phyloP scores from a whole-genome alignment of 345 rosid species.

The Populus euphratica region DNA sequence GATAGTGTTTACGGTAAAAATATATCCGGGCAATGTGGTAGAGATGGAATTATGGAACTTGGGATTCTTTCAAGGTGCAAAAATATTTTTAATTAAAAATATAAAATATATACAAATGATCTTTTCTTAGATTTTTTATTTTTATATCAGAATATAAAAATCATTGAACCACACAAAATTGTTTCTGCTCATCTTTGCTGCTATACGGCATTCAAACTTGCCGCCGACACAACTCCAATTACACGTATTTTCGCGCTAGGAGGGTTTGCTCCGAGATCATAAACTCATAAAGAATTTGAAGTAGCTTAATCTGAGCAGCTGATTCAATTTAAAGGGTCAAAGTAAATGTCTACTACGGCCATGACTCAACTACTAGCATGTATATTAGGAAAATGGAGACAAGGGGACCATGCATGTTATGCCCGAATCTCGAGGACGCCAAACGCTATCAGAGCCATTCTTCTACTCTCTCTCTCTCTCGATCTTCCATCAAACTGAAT shows the following conservation, averaged over 20 bases:
- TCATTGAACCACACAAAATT: background rate
- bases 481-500: background rate
- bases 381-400: conserved; percentile 22
- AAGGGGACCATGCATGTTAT: conserved; percentile 54
- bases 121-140: no score
- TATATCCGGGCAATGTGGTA: no score
- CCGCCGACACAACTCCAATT: background rate
- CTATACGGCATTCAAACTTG: background rate
- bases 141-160: no score
- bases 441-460: conserved; percentile 15
- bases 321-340: background rate
- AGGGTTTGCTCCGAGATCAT: background rate
- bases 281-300: background rate
- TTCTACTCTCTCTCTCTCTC: background rate
- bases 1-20: no score
- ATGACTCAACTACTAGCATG: background rate
- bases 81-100: no score
- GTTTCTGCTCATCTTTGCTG: background rate
- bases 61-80: background rate
- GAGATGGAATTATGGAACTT: background rate
- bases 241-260: background rate
- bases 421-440: conserved; percentile 47
- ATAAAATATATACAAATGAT: no score
- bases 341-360: background rate
- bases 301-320: background rate